Base-by-base conservation (phyloP, 2,329 filamentous ascomycete species). In the Fusarium liriodendri region DNA sequence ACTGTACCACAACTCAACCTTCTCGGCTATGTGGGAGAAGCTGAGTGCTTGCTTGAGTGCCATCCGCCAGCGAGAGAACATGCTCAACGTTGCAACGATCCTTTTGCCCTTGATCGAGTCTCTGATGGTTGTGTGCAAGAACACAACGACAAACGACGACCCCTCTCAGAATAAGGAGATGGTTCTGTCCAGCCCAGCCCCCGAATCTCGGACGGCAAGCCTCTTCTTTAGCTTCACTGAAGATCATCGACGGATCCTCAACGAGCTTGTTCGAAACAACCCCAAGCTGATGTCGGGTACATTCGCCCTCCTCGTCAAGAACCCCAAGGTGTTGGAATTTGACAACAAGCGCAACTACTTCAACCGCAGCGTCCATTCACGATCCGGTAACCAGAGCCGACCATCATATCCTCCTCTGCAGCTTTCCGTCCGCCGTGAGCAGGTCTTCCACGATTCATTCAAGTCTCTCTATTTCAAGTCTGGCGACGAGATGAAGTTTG, bases 331-430 rank as follows among this genome's bases (percentile, higher is more conserved):
- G 5, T 87, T 99, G 14, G 97, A 99, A 80, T 99, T 99, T 79
- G 97, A 99, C 85, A 99, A 99, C 86, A 99, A 99, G 87, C 95
- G 97, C 79, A 98, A 97, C 84, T 99, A 97, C 88, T 99, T 99
- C 87, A 98, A 92, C 81, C 93, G 97, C 70, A 95, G 95, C 79
- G 92, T 99, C 13, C 97, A 99, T 82, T 84, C 86, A 45, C 86
- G 88, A 69, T 90, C 90, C 54, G 90, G 93, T 60, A 89, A 90
- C 63, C 92, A 94, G 78, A 89, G 88, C 69, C 92, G 95, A 50
- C 91, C 94, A 62, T 88, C 92, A 9, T 90, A 87, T 78, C 93
- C 95, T 50, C 83, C 90, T 25, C 87, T 99, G 61, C 95, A 98
- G 82, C 90, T 99, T 55, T 93, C 92, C 68, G 94, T 99, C 68